Evolutionary conservation across 371 early-diverging fungal genomes (phyloP).

Genomic region (Rhizopus microsporus): DNA sequence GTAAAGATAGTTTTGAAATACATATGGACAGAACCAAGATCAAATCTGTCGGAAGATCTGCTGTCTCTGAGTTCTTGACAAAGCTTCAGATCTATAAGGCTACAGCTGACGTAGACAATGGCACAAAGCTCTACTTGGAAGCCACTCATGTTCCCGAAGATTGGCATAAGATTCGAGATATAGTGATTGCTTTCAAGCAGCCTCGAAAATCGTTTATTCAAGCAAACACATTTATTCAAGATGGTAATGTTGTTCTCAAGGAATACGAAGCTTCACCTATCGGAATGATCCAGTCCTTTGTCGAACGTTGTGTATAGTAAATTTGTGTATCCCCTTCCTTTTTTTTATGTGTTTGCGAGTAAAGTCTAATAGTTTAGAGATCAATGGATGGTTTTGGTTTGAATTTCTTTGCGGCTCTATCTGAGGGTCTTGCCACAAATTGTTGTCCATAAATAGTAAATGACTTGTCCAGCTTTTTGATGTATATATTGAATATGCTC

Average conservation of each 20-base stretch:
- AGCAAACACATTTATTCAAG: slow-evolving; percentile 46
- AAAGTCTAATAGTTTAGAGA: slow-evolving; percentile 38
- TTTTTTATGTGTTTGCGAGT: background rate
- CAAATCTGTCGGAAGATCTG: slow-evolving; percentile 50
- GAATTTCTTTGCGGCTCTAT: slow-evolving; percentile 86
- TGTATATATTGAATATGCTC: slow-evolving; percentile 68
- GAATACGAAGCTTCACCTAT: slow-evolving; percentile 59
- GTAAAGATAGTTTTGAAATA: slow-evolving; percentile 39
- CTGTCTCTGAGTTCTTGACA: slow-evolving; percentile 54
- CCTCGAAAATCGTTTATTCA: slow-evolving; percentile 64
- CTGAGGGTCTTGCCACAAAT: slow-evolving; percentile 71
- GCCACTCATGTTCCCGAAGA: slow-evolving; percentile 56
- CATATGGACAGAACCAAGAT: slow-evolving; percentile 57
- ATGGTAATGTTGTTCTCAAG: slow-evolving; percentile 44
- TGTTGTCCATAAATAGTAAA: slow-evolving; percentile 84
- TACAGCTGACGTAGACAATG: slow-evolving; percentile 55
- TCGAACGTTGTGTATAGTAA: slow-evolving; percentile 51
- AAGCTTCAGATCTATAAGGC: slow-evolving; percentile 63
- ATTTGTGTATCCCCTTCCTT: background rate
- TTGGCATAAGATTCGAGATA: slow-evolving; percentile 52
- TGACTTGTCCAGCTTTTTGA: slow-evolving; percentile 33
- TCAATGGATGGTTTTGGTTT: slow-evolving; percentile 82
- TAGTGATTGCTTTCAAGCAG: slow-evolving; percentile 54
- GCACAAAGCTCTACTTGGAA: slow-evolving; percentile 49
- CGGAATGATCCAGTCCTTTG: slow-evolving; percentile 60